Percentiles rank a stretch among this genome's conserved stretches.
Conservation (phyloP, 2,329 filamentous ascomycete genomes). For the Ustilaginoidea virens region DNA sequence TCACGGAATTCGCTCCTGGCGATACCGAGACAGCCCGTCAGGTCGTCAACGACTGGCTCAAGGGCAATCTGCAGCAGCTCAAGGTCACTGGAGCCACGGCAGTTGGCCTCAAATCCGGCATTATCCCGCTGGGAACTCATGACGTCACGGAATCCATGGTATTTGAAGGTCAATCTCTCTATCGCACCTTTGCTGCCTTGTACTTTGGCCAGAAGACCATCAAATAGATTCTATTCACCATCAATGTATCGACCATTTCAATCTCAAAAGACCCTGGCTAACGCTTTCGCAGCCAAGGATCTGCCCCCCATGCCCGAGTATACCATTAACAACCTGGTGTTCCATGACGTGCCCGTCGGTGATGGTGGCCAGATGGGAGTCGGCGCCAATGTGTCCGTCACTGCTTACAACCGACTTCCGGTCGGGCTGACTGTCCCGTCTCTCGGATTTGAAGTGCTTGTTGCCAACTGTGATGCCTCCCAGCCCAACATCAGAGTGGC, state of each 20-base stretch:
- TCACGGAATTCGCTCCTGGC: constrained; percentile 62
- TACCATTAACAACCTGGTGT: constrained; percentile 65
- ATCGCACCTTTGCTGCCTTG: constrained; percentile 43
- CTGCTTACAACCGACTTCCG: constrained; percentile 62
- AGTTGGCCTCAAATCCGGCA: constrained; percentile 61
- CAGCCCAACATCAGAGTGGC: constrained; percentile 68
- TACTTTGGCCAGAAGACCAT: constrained; percentile 44
- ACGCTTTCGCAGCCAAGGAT: constrained; percentile 38
- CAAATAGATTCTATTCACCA: constrained; percentile 16
- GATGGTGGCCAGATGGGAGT: constrained; percentile 45
- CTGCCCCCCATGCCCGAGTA: constrained; percentile 69
- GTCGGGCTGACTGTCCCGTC: constrained; percentile 62
- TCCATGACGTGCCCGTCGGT: constrained; percentile 51
- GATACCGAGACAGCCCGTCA: constrained; percentile 61
- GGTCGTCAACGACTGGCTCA: constrained; percentile 78
- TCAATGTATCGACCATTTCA: constrained; percentile 5
- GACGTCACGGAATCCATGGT: constrained; percentile 56
- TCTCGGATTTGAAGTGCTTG: constrained; percentile 70
- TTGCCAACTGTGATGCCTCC: constrained; percentile 60
- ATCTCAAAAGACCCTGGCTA: constrained; percentile 11
- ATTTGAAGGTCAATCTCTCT: constrained; percentile 71
- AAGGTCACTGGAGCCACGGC: constrained; percentile 58
- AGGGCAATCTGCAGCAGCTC: constrained; percentile 57
- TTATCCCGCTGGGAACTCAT: constrained; percentile 67
- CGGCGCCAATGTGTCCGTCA: constrained; percentile 62